phyloP scores from a whole-genome alignment of 139 green algal genomes.

The Pleodorina starrii region DNA sequence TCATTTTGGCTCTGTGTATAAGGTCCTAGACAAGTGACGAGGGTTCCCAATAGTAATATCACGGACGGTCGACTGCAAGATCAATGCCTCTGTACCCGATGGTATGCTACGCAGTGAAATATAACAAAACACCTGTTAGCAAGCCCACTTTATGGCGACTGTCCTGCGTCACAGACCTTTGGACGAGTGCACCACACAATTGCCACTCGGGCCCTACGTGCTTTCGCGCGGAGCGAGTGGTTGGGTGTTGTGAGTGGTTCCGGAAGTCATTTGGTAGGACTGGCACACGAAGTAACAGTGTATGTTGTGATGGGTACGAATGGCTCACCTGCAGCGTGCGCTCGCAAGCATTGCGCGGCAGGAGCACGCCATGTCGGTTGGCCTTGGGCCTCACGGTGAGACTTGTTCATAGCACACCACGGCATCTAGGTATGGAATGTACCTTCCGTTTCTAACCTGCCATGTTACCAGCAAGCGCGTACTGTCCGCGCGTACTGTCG shows the following conservation, averaged over 20 bases:
- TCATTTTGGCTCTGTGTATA: constrained; percentile 6
- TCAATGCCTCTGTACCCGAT: no score
- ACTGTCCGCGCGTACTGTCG: no score
- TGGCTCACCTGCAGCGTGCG: constrained; percentile 7
- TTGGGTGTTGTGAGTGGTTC: background rate
- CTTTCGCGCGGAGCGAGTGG: background rate
- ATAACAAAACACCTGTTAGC: no score
- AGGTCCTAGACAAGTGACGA: no score
- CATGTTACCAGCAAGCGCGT: no score
- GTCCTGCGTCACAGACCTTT: constrained; percentile 2
- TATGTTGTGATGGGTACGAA: background rate
- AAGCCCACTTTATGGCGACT: no score
- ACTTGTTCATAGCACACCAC: no score
- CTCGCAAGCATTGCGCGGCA: background rate
- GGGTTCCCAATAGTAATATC: background rate
- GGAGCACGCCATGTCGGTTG: background rate
- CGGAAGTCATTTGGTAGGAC: background rate
- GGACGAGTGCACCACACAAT: constrained; percentile 11
- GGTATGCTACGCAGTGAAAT: no score
- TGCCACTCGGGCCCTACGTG: background rate
- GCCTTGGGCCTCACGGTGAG: constrained; percentile 36
- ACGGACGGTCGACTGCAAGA: no score
- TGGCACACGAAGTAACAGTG: background rate
- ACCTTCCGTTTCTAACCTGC: no score
- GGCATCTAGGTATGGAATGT: no score